These are phyloP conservation scores for Globisporangium radiosum DNA, from an alignment of 352 stramenopile species.

Conservation along the genomic window DNA sequence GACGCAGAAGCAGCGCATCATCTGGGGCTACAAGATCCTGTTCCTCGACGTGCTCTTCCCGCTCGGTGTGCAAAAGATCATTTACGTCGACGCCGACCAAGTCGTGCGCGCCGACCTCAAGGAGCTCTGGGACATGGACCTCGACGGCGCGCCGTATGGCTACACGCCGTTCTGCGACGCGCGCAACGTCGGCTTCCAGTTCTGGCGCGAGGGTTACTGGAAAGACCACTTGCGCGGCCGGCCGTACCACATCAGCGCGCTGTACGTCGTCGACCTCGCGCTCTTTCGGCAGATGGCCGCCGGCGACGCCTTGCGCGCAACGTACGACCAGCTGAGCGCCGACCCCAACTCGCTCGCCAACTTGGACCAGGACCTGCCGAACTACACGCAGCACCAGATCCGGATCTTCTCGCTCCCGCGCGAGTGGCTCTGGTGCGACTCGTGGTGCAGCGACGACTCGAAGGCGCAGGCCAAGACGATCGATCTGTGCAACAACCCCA, in stretches of 20 bases:
- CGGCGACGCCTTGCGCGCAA: slow-evolving; percentile 92
- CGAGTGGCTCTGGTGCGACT: slow-evolving; percentile 99
- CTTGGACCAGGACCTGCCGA: slow-evolving; percentile 99
- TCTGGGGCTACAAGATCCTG: slow-evolving; percentile 99
- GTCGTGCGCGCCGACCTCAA: slow-evolving; percentile 97
- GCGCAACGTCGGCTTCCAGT: slow-evolving; percentile 97
- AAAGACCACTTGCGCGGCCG: slow-evolving; percentile 94
- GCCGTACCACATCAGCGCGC: slow-evolving; percentile 99
- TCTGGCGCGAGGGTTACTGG: slow-evolving; percentile 99
- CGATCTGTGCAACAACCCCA: slow-evolving; percentile 99
- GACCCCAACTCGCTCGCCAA: slow-evolving; percentile 99
- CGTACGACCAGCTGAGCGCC: slow-evolving; percentile 96
- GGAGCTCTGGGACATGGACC: slow-evolving; percentile 98
- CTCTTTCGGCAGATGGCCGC: slow-evolving; percentile 92
- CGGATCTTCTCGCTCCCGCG: slow-evolving; percentile 96
- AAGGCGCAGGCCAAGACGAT: slow-evolving; percentile 99
- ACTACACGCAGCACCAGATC: slow-evolving; percentile 95
- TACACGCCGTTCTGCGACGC: slow-evolving; percentile 99
- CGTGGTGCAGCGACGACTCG: slow-evolving; percentile 98
- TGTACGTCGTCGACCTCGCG: slow-evolving; percentile 99
- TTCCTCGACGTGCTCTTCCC: slow-evolving; percentile 99
- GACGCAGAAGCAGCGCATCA: slow-evolving; percentile 99
- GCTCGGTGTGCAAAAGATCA: slow-evolving; percentile 97
- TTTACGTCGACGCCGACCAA: slow-evolving; percentile 99
- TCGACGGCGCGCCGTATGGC: slow-evolving; percentile 94